These are phyloP conservation scores for Yamadazyma diospyri DNA, from an alignment of 1,139 yeast genomes.

Conservation along the genomic window DNA sequence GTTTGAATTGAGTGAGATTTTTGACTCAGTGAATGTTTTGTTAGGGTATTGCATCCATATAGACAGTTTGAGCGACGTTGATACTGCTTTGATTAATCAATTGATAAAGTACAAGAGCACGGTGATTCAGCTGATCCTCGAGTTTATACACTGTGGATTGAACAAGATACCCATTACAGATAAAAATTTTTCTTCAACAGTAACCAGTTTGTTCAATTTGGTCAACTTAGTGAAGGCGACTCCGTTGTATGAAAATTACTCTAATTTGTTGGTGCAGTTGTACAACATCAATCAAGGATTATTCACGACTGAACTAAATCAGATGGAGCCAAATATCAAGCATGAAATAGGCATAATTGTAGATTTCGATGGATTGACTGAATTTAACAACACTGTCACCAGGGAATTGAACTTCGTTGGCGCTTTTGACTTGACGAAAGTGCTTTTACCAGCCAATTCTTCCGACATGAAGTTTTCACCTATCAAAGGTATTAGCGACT, in stretches of 20 bases:
- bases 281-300: conserved; percentile 27
- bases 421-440: conserved; percentile 4
- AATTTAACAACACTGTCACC: conserved; percentile 12
- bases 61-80: conserved; percentile 28
- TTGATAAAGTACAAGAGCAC: conserved; percentile 30
- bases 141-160: conserved; percentile 24
- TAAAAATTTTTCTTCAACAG: conserved; percentile 26
- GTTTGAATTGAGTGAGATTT: conserved; percentile 27
- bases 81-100: conserved; percentile 34
- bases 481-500: conserved; percentile 27
- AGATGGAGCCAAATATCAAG: conserved; percentile 21
- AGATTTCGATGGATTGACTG: conserved; percentile 26
- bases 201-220: conserved; percentile 29
- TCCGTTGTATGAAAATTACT: conserved; percentile 22
- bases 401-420: conserved; percentile 10
- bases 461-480: conserved; percentile 3
- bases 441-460: conserved; percentile 1
- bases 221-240: conserved; percentile 33
- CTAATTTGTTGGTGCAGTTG: conserved; percentile 26
- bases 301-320: conserved; percentile 26
- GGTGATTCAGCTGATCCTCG: conserved; percentile 27
- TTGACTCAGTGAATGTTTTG: conserved; percentile 25
- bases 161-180: conserved; percentile 35
- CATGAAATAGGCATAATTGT: conserved; percentile 34
- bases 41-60: conserved; percentile 30